phyloP scores from a whole-genome alignment of 148 eudicot species.

The Pharnaceum exiguum region DNA sequence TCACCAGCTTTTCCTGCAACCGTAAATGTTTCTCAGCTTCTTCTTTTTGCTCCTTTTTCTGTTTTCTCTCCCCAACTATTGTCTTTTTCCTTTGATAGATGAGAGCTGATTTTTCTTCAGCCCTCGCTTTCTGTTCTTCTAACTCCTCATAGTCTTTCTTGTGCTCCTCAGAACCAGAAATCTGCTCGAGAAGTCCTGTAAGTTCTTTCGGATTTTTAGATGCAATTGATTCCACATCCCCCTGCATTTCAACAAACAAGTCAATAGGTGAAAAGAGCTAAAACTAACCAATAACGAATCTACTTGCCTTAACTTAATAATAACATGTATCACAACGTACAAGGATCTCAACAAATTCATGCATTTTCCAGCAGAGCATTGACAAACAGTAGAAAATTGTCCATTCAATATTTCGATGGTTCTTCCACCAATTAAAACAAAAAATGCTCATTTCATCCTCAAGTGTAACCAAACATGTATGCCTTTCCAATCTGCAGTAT shows the following conservation, averaged over 20 bases:
- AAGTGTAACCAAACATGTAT: too few relatives aligned
- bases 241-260: conserved; percentile 35
- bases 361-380: too few relatives aligned
- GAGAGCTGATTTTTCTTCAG: conserved; percentile 85
- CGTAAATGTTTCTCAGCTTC: conserved; percentile 95
- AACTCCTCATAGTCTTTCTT: conserved; percentile 80
- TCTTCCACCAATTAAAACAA: too few relatives aligned
- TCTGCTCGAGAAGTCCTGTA: conserved; percentile 85
- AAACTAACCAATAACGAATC: not conserved
- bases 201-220: conserved; percentile 96
- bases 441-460: too few relatives aligned
- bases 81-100: conserved; percentile 83
- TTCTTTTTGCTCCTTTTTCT: conserved; percentile 94
- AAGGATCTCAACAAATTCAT: too few relatives aligned
- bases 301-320: not conserved
- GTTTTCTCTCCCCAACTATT: conserved; percentile 80
- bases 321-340: too few relatives aligned
- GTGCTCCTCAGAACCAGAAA: conserved; percentile 95
- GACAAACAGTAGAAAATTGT: too few relatives aligned
- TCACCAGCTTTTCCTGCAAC: conserved; percentile 82
- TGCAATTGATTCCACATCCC: conserved; percentile 96
- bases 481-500: too few relatives aligned
- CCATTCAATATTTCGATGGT: too few relatives aligned
- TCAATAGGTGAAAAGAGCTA: not conserved
- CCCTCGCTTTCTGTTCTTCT: conserved; percentile 73